These are phyloP conservation scores for Solanum habrochaites DNA, from an alignment of 257 asterid genomes.

Conservation along the genomic window DNA sequence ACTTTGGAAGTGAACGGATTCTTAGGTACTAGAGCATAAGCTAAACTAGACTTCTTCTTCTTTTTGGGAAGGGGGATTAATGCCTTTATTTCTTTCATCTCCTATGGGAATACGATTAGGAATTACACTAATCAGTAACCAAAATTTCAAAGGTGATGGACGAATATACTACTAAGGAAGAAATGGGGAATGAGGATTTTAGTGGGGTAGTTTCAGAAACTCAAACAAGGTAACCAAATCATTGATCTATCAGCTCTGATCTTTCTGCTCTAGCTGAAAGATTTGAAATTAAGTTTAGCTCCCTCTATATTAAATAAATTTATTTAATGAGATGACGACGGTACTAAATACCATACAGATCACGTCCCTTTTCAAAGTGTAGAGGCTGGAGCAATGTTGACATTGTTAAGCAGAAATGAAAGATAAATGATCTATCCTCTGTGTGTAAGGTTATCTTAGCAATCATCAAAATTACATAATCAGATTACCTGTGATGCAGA, in stretches of 20 bases:
- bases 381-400: background rate
- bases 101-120: background rate
- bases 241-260: background rate
- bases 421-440: background rate
- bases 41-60: background rate
- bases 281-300: background rate
- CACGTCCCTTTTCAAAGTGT: background rate
- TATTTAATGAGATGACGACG: background rate
- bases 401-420: background rate
- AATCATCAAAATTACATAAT: background rate
- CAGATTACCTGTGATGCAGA: slow-evolving; percentile 68
- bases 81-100: background rate
- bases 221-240: background rate
- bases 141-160: background rate
- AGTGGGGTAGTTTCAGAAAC: background rate
- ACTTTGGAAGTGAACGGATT: background rate
- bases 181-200: background rate
- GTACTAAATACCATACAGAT: background rate
- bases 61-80: background rate
- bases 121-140: background rate
- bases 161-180: background rate
- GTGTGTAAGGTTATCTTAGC: background rate
- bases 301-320: background rate
- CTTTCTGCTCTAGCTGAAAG: background rate
- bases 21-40: background rate